Base-by-base conservation (phyloP, 257 asterid genomes). In the Coffea canephora region DNA sequence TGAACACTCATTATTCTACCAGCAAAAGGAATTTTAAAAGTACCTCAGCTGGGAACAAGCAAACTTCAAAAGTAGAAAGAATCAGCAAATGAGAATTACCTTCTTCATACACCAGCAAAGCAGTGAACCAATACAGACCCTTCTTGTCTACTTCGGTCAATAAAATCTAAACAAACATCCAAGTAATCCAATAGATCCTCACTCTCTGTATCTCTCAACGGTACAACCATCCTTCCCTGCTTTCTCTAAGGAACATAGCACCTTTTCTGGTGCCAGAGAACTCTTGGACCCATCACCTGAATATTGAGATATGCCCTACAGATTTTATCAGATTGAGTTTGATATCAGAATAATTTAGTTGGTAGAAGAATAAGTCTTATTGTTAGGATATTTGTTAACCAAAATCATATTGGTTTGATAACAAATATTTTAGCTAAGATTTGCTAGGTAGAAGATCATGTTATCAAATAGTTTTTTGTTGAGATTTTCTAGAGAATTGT, bases 21-120 rank as follows among this genome's bases (percentile, higher is more conserved):
- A 65, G 48, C 71, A 43, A 59, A 74, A 59, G 55, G 34, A 6
- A 74, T 57, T 25, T 75, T n/a, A 59, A 61, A 39, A 34, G 21
- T 36, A 23, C 19, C 18, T 21, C 36, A 39, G 10, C 23, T 55
- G 27, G 50, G 71, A 27, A 52, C 59, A 84, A 25, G 76, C 59
- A 75, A 45, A 69, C 25, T 21, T 52, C 18, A 25, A 14, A 70
- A 71, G 34, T 43, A 21, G 54, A 78, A 77, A 66, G 34, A 77
- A 71, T 54, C 70, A 69, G 71, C 41, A 59, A 55, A 69, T 50
- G 78, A 80, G 31, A 73, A 68, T 31, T 86, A 94, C 99, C 99
- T 96, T 88, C 99, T 92, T 76, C 98, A 96, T 77, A 96, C 97
- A 78, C 99, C 98, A 27, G 99, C 99, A 89, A 93, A 94, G 86